Base-by-base conservation (phyloP, 805 yeast species). In the Kuraishia piskuri region DNA sequence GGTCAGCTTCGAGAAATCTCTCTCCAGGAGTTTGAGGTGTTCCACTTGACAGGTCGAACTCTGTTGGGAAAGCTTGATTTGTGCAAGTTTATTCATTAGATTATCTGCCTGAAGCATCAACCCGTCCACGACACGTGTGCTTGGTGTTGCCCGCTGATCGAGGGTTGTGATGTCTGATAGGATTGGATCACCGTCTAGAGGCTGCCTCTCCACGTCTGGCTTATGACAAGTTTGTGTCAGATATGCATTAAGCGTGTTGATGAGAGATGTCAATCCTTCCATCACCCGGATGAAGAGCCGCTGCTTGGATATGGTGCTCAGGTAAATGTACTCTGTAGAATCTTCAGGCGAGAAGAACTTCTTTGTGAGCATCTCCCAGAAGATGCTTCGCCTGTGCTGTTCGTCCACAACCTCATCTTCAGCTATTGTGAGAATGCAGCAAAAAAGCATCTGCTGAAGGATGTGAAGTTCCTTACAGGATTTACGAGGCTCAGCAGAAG, bases 361-460 rank as follows among this genome's bases (percentile, higher is more conserved):
- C 40, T n/a, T 31, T 9, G 19, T 22, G 14, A 46, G 20, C 8
- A 21, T 23, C 22, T 46, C 49, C 22, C 31, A 21, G 10, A 19
- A 12, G n/a, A n/a, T 14, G 12, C 22, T n/a, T 12, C 26, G 37
- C 40, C 24, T 6, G 19, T 14, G 22, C 31, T 12, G 14, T 14
- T 10, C 9, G 22, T 48, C 26, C 20, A 17, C 20, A 5, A 22
- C 21, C 5, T 46, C 49, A 10, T 45, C 50, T 50, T 63, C 66
- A 7, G 61, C 54, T 10, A 61, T 25, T 2, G 66, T 56, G 9
- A 64, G 50, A 22, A 64, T 24, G 2, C 55, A 51, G 47, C 68
- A 64, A 49, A 64, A 46, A 48, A 62, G 58, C 0, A 64, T 26
- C 46, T 55, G 61, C 50, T 67, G 56, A 2, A 63, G 53, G 2